These are phyloP conservation scores for Phyllostachys edulis DNA, from an alignment of 176 grass and related monocot genomes.

Conservation along the genomic window DNA sequence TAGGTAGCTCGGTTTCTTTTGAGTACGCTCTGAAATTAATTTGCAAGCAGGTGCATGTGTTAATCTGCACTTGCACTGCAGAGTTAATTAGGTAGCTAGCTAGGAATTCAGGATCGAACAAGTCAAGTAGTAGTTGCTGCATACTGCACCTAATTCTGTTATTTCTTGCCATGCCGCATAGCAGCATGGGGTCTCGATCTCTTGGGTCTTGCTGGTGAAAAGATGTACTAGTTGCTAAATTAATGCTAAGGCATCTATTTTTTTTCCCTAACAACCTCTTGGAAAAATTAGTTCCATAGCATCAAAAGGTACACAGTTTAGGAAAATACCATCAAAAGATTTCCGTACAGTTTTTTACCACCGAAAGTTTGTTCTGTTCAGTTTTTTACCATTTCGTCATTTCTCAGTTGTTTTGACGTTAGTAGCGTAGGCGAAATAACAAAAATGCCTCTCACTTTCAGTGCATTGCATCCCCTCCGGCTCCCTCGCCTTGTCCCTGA, in stretches of 20 bases:
- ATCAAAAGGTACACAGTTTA: too few species aligned
- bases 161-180: slow-evolving; percentile 1
- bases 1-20: slow-evolving; percentile 25
- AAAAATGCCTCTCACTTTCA: too few species aligned
- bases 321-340: too few species aligned
- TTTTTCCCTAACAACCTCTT: not conserved
- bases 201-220: not conserved
- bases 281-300: too few species aligned
- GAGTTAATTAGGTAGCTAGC: not conserved
- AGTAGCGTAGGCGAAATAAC: too few species aligned
- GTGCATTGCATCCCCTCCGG: too few species aligned
- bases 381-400: too few species aligned
- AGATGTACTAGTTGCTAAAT: not conserved
- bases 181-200: not conserved
- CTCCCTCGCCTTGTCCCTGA: too few species aligned
- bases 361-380: too few species aligned
- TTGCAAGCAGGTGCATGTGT: slow-evolving; percentile 14
- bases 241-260: not conserved
- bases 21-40: slow-evolving; percentile 4
- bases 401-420: too few species aligned
- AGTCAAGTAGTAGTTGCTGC: not conserved
- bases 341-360: too few species aligned
- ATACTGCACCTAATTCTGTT: not conserved
- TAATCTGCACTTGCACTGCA: not conserved
- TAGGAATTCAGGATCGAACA: not conserved